phyloP scores from a whole-genome alignment of 441 rosid genomes.

The Theobroma grandiflorum region DNA sequence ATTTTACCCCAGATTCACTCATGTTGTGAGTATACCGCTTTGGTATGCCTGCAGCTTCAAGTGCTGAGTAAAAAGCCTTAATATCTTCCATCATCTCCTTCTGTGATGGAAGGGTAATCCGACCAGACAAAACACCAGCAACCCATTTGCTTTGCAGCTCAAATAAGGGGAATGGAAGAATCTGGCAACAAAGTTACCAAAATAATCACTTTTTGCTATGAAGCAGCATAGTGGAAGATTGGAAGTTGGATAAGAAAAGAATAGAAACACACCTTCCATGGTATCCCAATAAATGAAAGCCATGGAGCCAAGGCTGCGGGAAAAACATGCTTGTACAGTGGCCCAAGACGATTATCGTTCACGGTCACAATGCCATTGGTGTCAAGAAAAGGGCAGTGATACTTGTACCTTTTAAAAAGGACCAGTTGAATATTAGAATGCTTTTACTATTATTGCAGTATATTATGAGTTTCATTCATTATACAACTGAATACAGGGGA shows the following conservation, averaged over 20 bases:
- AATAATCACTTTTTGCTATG: conserved; percentile 71
- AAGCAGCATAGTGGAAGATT: neutral
- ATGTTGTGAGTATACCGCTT: conserved; percentile 66
- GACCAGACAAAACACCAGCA: conserved; percentile 70
- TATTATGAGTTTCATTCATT: neutral
- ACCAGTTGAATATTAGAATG: neutral
- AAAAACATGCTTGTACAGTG: conserved; percentile 76
- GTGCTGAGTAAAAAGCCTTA: conserved; percentile 50
- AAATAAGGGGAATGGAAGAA: conserved; percentile 54
- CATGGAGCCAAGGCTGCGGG: conserved; percentile 70
- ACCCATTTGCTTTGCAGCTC: conserved; percentile 89
- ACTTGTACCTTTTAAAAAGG: conserved; percentile 56
- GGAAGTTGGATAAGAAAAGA: conserved; percentile 15
- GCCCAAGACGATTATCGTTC: conserved; percentile 77
- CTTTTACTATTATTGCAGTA: neutral
- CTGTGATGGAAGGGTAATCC: conserved; percentile 55
- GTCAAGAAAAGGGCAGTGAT: conserved; percentile 72
- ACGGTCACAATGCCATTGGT: conserved; percentile 61
- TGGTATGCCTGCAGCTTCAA: conserved; percentile 55
- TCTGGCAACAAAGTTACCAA: conserved; percentile 45
- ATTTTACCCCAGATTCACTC: conserved; percentile 45
- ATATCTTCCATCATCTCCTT: conserved; percentile 70
- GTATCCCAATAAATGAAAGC: conserved; percentile 33
- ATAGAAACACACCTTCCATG: conserved; percentile 58
- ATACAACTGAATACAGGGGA: neutral